Conservation (phyloP, 495 filamentous ascomycete genomes). For the Aspergillus egyptiacus region DNA sequence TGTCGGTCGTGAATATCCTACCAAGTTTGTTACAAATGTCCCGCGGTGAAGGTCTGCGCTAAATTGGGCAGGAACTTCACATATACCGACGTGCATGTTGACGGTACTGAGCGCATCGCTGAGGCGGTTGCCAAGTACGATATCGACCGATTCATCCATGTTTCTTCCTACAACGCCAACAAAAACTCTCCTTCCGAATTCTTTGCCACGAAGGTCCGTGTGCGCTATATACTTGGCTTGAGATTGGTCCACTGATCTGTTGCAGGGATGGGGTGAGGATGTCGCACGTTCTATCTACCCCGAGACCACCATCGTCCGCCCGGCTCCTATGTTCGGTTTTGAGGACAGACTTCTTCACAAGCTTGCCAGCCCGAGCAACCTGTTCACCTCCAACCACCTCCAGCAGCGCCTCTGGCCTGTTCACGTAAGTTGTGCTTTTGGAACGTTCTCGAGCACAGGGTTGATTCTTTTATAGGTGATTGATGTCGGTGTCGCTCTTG, state of each 20-base stretch:
- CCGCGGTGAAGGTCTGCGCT: constrained; percentile 9
- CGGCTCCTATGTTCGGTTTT: constrained; percentile 88
- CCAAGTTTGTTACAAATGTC: constrained; percentile 60
- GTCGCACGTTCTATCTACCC: constrained; percentile 87
- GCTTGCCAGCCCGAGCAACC: constrained; percentile 69
- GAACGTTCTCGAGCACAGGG: constrained; percentile 4
- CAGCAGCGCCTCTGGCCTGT: constrained; percentile 87
- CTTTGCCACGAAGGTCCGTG: constrained; percentile 76
- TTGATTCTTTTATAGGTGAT: constrained; percentile 54
- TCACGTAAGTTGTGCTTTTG: constrained; percentile 56
- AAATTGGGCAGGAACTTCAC: constrained; percentile 75
- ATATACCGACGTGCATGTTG: constrained; percentile 86
- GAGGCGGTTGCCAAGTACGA: constrained; percentile 98
- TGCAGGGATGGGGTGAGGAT: constrained; percentile 69
- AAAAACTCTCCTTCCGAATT: constrained; percentile 75
- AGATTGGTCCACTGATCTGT: constrained; percentile 12
- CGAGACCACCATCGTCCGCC: constrained; percentile 95
- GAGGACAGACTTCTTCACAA: constrained; percentile 88
- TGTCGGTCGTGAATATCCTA: constrained; percentile 87
- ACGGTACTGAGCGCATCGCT: constrained; percentile 89
- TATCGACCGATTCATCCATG: constrained; percentile 92
- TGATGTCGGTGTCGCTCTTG: constrained; percentile 83
- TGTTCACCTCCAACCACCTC: constrained; percentile 89
- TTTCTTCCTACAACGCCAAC: constrained; percentile 91
- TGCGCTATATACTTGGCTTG: too few relatives aligned